Percentiles rank a stretch among this genome's conserved stretches.
These are phyloP conservation scores for Gaeumannomyces tritici DNA, from an alignment of 2,329 filamentous ascomycete genomes.

Conservation along the genomic window DNA sequence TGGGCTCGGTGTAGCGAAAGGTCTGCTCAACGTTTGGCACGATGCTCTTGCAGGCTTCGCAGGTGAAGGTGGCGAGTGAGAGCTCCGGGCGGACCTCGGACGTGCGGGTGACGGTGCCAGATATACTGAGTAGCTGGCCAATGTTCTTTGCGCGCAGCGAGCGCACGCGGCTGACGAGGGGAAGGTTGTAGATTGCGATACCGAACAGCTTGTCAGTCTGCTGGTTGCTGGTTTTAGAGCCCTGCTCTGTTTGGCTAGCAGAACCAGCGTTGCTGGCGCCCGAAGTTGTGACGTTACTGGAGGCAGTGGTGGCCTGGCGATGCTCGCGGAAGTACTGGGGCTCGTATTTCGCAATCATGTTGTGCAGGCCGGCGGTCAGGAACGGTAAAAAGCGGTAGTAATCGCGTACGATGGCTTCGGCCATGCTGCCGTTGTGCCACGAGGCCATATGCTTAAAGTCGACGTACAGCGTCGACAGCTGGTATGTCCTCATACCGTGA, in stretches of 20 bases:
- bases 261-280: slow-evolving; percentile 53
- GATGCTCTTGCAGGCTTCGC: slow-evolving; percentile 75
- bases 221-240: slow-evolving; percentile 75
- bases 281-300: slow-evolving; percentile 62
- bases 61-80: slow-evolving; percentile 84
- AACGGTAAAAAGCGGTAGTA: slow-evolving; percentile 96
- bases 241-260: slow-evolving; percentile 54
- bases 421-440: slow-evolving; percentile 70
- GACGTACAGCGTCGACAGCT: slow-evolving; percentile 77
- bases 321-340: slow-evolving; percentile 90
- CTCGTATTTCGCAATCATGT: slow-evolving; percentile 89
- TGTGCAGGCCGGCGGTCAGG: slow-evolving; percentile 79
- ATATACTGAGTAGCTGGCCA: slow-evolving; percentile 88
- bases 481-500: slow-evolving; percentile 62
- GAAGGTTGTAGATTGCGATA: slow-evolving; percentile 86
- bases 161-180: slow-evolving; percentile 76
- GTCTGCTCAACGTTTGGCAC: slow-evolving; percentile 93
- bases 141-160: slow-evolving; percentile 83
- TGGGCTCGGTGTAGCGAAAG: slow-evolving; percentile 94
- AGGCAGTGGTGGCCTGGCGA: slow-evolving; percentile 64
- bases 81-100: slow-evolving; percentile 94
- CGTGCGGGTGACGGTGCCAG: slow-evolving; percentile 90
- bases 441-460: slow-evolving; percentile 77
- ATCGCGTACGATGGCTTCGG: slow-evolving; percentile 76
- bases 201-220: slow-evolving; percentile 96